Evolutionary conservation across 2,329 filamentous ascomycete genomes (phyloP).

Genomic region (Talaromyces sp.): DNA sequence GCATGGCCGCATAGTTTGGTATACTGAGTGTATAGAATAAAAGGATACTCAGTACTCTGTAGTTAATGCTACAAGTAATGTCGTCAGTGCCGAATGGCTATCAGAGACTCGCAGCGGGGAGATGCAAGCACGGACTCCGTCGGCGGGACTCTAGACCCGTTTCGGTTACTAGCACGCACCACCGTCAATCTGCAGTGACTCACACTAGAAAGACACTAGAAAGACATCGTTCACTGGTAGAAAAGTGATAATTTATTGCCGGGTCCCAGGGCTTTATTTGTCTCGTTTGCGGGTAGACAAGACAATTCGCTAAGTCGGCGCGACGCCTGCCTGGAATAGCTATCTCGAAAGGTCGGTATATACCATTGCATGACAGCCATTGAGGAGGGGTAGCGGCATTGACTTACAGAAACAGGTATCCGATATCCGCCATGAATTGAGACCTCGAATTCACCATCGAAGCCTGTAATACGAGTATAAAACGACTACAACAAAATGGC

Average conservation of each 20-base stretch:
- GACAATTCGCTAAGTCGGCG: not conserved
- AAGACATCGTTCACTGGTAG: not conserved
- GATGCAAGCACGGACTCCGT: constrained; percentile 2
- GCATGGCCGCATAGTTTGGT: not conserved
- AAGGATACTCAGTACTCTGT: not conserved
- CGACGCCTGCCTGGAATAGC: constrained; percentile 1
- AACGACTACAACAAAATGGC: constrained; percentile 25
- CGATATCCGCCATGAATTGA: constrained; percentile 18
- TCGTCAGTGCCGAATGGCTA: not conserved
- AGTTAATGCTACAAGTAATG: not conserved
- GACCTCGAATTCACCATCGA: not conserved
- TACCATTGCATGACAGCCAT: not conserved
- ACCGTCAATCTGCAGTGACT: not conserved
- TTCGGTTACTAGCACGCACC: not conserved
- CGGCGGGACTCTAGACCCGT: not conserved
- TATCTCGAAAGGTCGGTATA: not conserved
- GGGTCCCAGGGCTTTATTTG: not conserved
- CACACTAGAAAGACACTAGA: not conserved
- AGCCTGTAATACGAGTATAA: not conserved
- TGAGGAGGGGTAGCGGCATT: not conserved
- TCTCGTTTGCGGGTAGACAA: not conserved
- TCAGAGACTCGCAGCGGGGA: not conserved
- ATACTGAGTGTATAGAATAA: not conserved
- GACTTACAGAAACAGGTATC: not conserved
- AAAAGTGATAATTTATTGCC: not conserved